Evolutionary conservation across 257 asterid species (phyloP).

Genomic region (Osmanthus fragrans): DNA sequence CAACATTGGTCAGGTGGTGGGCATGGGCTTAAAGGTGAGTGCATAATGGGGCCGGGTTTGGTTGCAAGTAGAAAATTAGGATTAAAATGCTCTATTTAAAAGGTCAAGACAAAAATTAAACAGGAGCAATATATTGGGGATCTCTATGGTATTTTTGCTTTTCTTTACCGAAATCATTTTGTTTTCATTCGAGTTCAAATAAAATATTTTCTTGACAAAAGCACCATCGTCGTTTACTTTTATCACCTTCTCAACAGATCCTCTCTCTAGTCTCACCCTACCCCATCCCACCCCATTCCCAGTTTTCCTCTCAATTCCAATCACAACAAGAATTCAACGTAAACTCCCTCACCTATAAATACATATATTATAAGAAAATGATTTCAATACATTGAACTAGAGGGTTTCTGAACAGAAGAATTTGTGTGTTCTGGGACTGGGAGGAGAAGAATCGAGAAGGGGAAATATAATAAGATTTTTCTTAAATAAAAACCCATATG

Average conservation of each 20-base stretch:
- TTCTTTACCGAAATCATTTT: neutral
- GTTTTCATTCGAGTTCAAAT: neutral
- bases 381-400: neutral
- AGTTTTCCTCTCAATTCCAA: neutral
- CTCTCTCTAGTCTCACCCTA: neutral
- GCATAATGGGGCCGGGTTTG: too few species aligned
- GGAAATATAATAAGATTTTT: neutral
- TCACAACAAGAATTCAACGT: neutral
- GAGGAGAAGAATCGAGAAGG: neutral
- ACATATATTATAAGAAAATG: neutral
- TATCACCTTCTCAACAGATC: constrained; percentile 4
- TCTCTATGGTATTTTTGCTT: neutral
- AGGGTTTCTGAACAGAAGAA: neutral
- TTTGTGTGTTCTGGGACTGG: neutral
- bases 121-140: neutral
- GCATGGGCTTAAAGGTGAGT: too few species aligned
- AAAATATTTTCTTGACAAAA: neutral
- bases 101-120: neutral
- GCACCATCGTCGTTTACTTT: constrained; percentile 1
- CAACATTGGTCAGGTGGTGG: too few species aligned
- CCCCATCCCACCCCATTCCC: neutral
- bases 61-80: neutral
- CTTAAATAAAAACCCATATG: constrained; percentile 22
- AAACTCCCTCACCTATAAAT: neutral
- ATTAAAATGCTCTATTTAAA: neutral